Conservation (phyloP, 1,284 basidiomycete genomes). For the Volvariella surrecta region DNA sequence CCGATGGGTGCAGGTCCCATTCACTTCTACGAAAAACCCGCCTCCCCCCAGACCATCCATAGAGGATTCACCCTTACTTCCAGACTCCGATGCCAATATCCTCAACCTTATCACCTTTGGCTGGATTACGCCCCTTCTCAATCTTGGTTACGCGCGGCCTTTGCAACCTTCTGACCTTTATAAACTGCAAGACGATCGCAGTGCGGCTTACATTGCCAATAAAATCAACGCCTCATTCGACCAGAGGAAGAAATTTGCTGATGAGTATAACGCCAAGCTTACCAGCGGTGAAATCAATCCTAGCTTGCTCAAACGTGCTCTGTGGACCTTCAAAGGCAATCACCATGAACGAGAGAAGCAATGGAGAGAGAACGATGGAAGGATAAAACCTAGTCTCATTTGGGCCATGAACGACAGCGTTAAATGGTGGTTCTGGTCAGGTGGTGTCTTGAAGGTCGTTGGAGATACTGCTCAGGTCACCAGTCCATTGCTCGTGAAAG, state of each 20-base stretch:
- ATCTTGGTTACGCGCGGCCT: slow-evolving; percentile 65
- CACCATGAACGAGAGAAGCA: slow-evolving; percentile 40
- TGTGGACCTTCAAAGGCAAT: slow-evolving; percentile 55
- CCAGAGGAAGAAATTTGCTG: slow-evolving; percentile 46
- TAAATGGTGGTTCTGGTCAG: slow-evolving; percentile 78
- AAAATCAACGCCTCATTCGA: slow-evolving; percentile 63
- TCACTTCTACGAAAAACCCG: slow-evolving; percentile 25
- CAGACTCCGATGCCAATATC: slow-evolving; percentile 36
- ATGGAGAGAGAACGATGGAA: slow-evolving; percentile 62
- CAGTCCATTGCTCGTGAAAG: slow-evolving; percentile 73
- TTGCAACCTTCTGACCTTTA: slow-evolving; percentile 82
- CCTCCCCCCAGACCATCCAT: slow-evolving; percentile 33
- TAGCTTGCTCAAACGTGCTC: slow-evolving; percentile 34
- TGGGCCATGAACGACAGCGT: slow-evolving; percentile 79
- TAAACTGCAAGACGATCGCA: slow-evolving; percentile 61
- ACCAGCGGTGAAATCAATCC: slow-evolving; percentile 56
- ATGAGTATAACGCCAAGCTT: slow-evolving; percentile 64
- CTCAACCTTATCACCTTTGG: slow-evolving; percentile 37
- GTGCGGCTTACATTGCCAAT: slow-evolving; percentile 50
- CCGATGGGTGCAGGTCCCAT: slow-evolving; percentile 20
- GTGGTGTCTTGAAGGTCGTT: slow-evolving; percentile 69
- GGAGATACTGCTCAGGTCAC: slow-evolving; percentile 69
- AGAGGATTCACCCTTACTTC: slow-evolving; percentile 36
- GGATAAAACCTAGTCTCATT: slow-evolving; percentile 59
- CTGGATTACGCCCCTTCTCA: slow-evolving; percentile 72